A percentile compares a stretch with the other conserved stretches of the same genome.
Evolutionary conservation across 768 basidiomycete species (phyloP).

Genomic region (Mycena filopes): DNA sequence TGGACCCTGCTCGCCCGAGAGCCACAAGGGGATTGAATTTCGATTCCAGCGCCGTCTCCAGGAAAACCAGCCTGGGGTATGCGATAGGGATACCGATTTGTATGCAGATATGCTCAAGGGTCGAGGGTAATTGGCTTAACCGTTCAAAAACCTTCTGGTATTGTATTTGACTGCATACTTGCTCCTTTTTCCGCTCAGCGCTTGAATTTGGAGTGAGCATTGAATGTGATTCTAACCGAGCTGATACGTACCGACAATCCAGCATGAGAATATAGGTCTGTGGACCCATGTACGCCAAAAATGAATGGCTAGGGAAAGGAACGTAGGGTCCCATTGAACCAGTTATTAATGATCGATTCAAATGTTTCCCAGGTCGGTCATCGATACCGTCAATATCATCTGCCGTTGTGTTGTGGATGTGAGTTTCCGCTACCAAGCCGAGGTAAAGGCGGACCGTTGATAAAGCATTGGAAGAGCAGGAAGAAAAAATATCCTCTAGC

Average conservation of each 20-base stretch:
- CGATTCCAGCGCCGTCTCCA: slow-evolving; percentile 81
- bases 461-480: slow-evolving; percentile 93
- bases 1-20: slow-evolving; percentile 72
- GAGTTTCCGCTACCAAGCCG: slow-evolving; percentile 2
- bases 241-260: slow-evolving; percentile 76
- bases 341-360: slow-evolving; percentile 77
- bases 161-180: slow-evolving; percentile 79
- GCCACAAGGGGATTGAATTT: slow-evolving; percentile 88
- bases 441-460: slow-evolving; percentile 64
- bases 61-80: slow-evolving; percentile 93
- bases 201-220: slow-evolving; percentile 49
- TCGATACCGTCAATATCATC: slow-evolving; percentile 81
- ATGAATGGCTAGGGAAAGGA: slow-evolving; percentile 84
- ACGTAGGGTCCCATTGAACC: slow-evolving; percentile 81
- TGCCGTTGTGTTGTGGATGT: slow-evolving; percentile 43
- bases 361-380: slow-evolving; percentile 68
- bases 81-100: slow-evolving; percentile 89
- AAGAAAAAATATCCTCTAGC: slow-evolving; percentile 91
- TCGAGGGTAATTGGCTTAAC: slow-evolving; percentile 66
- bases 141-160: slow-evolving; percentile 80
- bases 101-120: slow-evolving; percentile 85
- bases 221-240: slow-evolving; percentile 3
- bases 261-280: slow-evolving; percentile 77
- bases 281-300: slow-evolving; percentile 84
- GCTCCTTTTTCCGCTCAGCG: slow-evolving; percentile 85